Evolutionary conservation across 345 rosid genomes (phyloP).

Genomic region (Limnanthes douglasii): DNA sequence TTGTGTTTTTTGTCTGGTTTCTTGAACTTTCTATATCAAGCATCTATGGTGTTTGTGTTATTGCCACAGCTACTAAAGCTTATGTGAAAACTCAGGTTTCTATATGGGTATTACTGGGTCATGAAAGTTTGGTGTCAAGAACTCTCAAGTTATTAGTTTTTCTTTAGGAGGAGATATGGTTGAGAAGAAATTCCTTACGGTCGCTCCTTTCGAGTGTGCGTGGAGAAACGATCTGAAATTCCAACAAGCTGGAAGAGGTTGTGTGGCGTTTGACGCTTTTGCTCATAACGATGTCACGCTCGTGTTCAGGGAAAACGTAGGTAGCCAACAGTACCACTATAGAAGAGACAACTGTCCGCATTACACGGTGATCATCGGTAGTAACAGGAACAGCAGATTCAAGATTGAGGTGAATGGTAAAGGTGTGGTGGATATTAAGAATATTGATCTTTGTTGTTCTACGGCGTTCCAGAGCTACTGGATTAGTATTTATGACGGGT

Average conservation of each 20-base stretch:
- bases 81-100: too few relatives aligned
- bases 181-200: conserved; percentile 60
- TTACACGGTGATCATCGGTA: conserved; percentile 90
- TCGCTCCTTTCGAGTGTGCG: conserved; percentile 98
- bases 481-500: conserved; percentile 88
- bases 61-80: too few relatives aligned
- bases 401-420: conserved; percentile 88
- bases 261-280: conserved; percentile 89
- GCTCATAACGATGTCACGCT: conserved; percentile 93
- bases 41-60: too few relatives aligned
- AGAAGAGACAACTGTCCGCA: conserved; percentile 89
- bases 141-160: too few relatives aligned
- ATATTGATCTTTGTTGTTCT: conserved; percentile 66
- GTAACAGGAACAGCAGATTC: conserved; percentile 75
- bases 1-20: too few relatives aligned
- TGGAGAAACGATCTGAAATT: conserved; percentile 93
- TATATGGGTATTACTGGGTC: too few relatives aligned
- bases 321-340: conserved; percentile 87
- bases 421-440: conserved; percentile 67
- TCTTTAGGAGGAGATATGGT: conserved; percentile 16
- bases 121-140: too few relatives aligned
- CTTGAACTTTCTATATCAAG: too few relatives aligned
- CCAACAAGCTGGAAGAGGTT: conserved; percentile 86
- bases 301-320: conserved; percentile 87
- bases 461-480: conserved; percentile 81